Evolutionary conservation across 2,329 filamentous ascomycete genomes (phyloP), one percentile per base, ranked within the genome.

Genomic region (Curvularia hawaiiensis): DNA sequence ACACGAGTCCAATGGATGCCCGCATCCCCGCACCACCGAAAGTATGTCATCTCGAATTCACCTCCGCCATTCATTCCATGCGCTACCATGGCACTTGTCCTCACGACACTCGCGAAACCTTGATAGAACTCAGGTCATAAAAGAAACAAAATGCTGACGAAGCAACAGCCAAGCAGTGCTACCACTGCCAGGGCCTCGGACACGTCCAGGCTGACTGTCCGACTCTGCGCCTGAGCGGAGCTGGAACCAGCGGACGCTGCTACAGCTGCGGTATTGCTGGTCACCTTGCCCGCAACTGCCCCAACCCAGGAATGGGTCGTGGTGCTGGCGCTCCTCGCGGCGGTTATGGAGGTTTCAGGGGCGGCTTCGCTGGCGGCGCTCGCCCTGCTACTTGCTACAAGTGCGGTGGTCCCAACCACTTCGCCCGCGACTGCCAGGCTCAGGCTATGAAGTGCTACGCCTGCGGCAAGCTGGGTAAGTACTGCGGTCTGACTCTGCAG

Each of bases 161-260:
- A 33, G 52, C 26, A 46, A 59, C 71, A 88, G 92, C 92, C 52
- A 99, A 99, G 88, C 95, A 99, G 85, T 99, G 95, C 87, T 99
- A 99, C 79, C 95, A 98, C 83, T 99, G 95, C 85, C 95, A 98
- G 84, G 95, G 95, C 58, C 87, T 98, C 61, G 95, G 95, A 67
- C 95, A 99, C 78, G 95, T 99, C 72, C 95, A 99, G 84, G 95
- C 95, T 69, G 95, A 99, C 79, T 99, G 95, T 86, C 95, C 95
- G 72, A 98, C 95, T 62, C 87, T 99, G 65, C 92, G 95, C 69
- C 80, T 99, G 78, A 96, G 88, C 79, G 93, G 85, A 59, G 90
- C 89, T 69, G 86, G 88, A 63, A 88, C 89, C 60, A 88, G 90
- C 76, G 92, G 91, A 64, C 91, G 92, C 70, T 99, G 95, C 88